Evolutionary conservation across 129 eudicot genomes (phyloP).

Genomic region (Flaveria sonorensis): DNA sequence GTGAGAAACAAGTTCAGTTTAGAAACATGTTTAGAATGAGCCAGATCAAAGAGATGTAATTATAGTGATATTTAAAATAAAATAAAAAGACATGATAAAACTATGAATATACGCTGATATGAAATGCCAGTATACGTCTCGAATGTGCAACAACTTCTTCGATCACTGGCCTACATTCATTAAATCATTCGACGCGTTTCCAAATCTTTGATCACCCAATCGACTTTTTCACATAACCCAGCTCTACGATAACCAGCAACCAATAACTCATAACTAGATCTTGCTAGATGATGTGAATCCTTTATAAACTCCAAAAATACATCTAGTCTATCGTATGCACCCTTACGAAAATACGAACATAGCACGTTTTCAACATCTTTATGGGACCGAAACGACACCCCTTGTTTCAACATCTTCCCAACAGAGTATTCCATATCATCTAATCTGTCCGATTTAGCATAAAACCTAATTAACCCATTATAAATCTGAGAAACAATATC

Average conservation of each 20-base stretch:
- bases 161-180: not conserved
- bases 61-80: not conserved
- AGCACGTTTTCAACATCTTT: slow-evolving; percentile 55
- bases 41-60: too few relatives aligned
- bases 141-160: not conserved
- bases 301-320: slow-evolving; percentile 52
- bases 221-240: slow-evolving; percentile 40
- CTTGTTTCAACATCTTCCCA: slow-evolving; percentile 65
- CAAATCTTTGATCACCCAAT: slow-evolving; percentile 51
- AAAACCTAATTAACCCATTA: slow-evolving; percentile 46
- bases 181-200: not conserved
- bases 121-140: not conserved
- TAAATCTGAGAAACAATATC: slow-evolving; percentile 39
- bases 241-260: slow-evolving; percentile 55
- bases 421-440: slow-evolving; percentile 67
- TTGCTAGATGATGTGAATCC: slow-evolving; percentile 39
- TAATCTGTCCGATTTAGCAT: slow-evolving; percentile 49
- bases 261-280: slow-evolving; percentile 59
- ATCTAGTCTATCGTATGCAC: slow-evolving; percentile 53
- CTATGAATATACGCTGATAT: not conserved
- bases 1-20: too few relatives aligned
- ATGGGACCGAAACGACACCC: slow-evolving; percentile 43
- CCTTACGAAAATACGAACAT: slow-evolving; percentile 49
- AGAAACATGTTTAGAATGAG: too few relatives aligned
- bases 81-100: not conserved